Evolutionary conservation across 805 yeast species (phyloP).

Genomic region (Ogataea chonburiensis): DNA sequence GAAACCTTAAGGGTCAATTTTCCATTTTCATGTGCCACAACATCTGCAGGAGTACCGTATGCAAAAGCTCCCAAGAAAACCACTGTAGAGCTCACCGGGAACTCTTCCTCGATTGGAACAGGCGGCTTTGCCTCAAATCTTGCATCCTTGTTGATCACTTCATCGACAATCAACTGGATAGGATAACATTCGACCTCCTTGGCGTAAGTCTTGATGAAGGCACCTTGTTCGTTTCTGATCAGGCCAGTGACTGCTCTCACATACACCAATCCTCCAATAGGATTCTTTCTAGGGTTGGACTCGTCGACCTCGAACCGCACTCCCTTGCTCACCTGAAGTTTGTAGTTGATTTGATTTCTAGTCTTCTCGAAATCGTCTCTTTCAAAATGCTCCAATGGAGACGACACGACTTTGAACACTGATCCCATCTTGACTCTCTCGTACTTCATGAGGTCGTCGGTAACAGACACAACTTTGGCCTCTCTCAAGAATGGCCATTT

Average conservation of each 20-base stretch:
- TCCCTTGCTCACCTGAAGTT: constrained; percentile 58
- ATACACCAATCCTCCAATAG: constrained; percentile 56
- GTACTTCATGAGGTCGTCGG: constrained; percentile 53
- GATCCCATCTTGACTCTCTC: constrained; percentile 37
- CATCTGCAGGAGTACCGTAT: constrained; percentile 76
- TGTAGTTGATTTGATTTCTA: constrained; percentile 38
- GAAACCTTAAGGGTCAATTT: constrained; percentile 52
- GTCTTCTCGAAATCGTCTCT: constrained; percentile 44
- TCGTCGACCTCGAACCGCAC: constrained; percentile 21
- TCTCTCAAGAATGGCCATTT: constrained; percentile 93
- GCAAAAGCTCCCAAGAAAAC: constrained; percentile 84
- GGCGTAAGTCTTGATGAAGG: constrained; percentile 70
- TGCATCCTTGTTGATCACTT: constrained; percentile 68
- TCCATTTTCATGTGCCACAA: constrained; percentile 52
- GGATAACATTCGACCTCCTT: constrained; percentile 59
- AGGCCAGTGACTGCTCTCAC: constrained; percentile 81
- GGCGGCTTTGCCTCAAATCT: constrained; percentile 75
- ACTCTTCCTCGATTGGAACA: constrained; percentile 76
- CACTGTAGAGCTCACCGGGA: constrained; percentile 67
- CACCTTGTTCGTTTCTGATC: constrained; percentile 66
- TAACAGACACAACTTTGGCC: constrained; percentile 63
- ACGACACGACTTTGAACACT: constrained; percentile 31
- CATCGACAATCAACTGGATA: constrained; percentile 75
- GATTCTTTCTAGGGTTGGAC: constrained; percentile 14
- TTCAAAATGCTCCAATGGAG: constrained; percentile 48